phyloP scores from a whole-genome alignment of 2,329 filamentous ascomycete species.

The Botrytis tulipae region DNA sequence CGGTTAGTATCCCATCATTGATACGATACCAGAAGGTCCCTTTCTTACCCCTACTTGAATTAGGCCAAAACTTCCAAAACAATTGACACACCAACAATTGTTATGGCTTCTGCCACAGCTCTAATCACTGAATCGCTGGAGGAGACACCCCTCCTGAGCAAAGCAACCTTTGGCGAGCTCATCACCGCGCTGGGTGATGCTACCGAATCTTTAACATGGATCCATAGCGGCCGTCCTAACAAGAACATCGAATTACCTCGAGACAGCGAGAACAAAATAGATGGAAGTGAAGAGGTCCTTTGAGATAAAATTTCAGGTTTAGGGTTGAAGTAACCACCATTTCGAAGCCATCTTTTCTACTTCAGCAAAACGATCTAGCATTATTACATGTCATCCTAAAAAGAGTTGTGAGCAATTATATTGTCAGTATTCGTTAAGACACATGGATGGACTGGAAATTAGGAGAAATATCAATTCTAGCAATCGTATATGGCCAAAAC shows the following conservation, averaged over 20 bases:
- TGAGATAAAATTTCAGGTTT: background rate
- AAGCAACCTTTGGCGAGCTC: too few species aligned
- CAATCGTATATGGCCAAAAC: background rate
- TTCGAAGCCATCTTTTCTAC: background rate
- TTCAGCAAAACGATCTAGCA: background rate
- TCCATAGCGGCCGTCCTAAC: background rate
- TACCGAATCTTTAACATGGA: background rate
- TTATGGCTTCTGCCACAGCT: background rate
- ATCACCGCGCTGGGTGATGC: background rate
- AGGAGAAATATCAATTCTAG: background rate
- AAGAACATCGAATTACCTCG: background rate
- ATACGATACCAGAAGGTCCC: background rate
- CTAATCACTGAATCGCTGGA: background rate
- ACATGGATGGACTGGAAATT: background rate
- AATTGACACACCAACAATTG: background rate
- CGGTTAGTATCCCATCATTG: background rate
- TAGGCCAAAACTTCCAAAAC: background rate
- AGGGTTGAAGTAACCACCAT: background rate
- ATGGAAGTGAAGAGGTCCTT: background rate
- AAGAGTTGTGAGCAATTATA: rapidly evolving
- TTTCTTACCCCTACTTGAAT: background rate
- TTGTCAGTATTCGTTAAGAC: background rate
- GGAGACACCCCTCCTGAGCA: background rate
- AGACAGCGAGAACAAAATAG: background rate
- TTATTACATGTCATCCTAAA: background rate